Evolutionary conservation across 1,284 basidiomycete genomes (phyloP).

Genomic region (Pseudozyma hubeiensis): DNA sequence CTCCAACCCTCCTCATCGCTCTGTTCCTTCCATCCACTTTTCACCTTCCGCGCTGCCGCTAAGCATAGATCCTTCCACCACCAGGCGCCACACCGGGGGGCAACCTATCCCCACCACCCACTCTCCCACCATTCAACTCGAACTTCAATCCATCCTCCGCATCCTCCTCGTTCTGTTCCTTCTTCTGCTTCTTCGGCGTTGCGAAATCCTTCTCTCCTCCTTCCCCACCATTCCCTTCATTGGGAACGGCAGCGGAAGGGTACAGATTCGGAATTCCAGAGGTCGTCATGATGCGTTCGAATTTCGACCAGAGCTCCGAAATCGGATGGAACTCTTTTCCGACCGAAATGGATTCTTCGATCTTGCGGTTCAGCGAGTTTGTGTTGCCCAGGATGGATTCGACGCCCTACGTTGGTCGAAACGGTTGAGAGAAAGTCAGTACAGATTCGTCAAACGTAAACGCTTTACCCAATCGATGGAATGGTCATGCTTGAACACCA

Average conservation of each 20-base stretch:
- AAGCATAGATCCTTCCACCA: slow-evolving; percentile 41
- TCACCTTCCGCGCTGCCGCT: neutral
- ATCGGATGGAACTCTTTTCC: slow-evolving; percentile 93
- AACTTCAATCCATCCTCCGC: slow-evolving; percentile 3
- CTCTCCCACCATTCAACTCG: neutral
- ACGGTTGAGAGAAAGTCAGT: neutral
- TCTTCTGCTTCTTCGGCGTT: no score
- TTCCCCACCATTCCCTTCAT: neutral
- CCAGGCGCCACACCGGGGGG: slow-evolving; percentile 49
- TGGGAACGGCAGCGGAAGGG: neutral
- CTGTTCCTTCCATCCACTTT: no score
- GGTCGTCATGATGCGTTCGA: slow-evolving; percentile 79
- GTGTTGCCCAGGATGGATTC: slow-evolving; percentile 86
- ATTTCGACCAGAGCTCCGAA: slow-evolving; percentile 84
- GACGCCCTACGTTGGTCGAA: slow-evolving; percentile 76
- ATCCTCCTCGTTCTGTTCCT: neutral
- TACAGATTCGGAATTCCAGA: slow-evolving; percentile 50
- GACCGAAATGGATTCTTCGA: slow-evolving; percentile 91
- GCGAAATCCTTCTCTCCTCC: slow-evolving; percentile 1
- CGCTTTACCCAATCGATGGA: no score
- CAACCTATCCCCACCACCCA: neutral
- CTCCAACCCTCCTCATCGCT: no score
- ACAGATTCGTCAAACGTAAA: no score
- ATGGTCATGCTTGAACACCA: no score
- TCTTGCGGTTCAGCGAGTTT: slow-evolving; percentile 88